These are phyloP conservation scores for Mollisia scopiformis DNA, from an alignment of 2,329 filamentous ascomycete species.

Conservation along the genomic window DNA sequence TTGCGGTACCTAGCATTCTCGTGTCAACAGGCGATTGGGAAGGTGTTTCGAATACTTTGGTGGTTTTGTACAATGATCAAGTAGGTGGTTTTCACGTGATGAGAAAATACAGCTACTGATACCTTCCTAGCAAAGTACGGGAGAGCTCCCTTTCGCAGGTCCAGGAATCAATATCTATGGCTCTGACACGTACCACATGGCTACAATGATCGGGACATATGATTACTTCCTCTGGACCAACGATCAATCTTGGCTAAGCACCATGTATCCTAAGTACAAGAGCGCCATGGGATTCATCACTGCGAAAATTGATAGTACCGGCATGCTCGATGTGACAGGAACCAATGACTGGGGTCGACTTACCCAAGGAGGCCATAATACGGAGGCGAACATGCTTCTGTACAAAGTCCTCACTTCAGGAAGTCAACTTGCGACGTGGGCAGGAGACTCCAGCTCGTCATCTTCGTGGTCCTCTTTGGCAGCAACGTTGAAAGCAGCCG, in stretches of 20 bases:
- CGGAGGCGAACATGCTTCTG: conserved; percentile 35
- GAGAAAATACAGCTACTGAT: background rate
- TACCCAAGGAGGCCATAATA: conserved; percentile 34
- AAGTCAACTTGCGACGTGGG: conserved; percentile 47
- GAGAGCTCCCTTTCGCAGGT: conserved; percentile 53
- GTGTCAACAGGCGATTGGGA: conserved; percentile 57
- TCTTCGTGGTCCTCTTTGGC: conserved; percentile 22
- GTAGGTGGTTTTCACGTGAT: conserved; percentile 10
- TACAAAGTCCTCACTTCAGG: conserved; percentile 52
- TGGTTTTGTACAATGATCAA: conserved; percentile 40
- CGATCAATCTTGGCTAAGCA: conserved; percentile 49
- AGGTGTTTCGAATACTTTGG: conserved; percentile 52
- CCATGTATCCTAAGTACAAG: conserved; percentile 52
- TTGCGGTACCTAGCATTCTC: conserved; percentile 55
- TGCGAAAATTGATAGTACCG: conserved; percentile 44
- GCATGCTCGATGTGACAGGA: conserved; percentile 32
- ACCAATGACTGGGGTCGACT: conserved; percentile 34
- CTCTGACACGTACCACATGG: conserved; percentile 59
- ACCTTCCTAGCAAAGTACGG: conserved; percentile 36
- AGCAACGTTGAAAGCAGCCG: conserved; percentile 22
- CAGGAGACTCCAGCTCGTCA: conserved; percentile 31
- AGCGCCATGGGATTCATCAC: conserved; percentile 49
- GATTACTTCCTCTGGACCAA: conserved; percentile 61
- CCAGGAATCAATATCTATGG: conserved; percentile 43
- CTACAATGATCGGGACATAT: conserved; percentile 59